These are phyloP conservation scores for Acer campestre DNA, from an alignment of 345 rosid species.

Conservation along the genomic window DNA sequence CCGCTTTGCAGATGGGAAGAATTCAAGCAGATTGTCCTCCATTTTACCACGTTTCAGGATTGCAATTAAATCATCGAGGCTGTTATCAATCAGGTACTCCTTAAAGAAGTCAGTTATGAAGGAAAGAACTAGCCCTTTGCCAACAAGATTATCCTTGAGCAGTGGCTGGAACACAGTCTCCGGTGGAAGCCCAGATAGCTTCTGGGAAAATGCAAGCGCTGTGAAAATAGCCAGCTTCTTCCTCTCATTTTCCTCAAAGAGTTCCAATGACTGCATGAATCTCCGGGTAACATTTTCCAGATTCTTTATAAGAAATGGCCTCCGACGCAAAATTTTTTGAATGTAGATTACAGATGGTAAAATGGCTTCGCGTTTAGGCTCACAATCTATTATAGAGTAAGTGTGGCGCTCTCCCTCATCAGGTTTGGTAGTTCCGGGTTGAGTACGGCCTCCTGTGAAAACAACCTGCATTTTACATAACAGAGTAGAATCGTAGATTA, in stretches of 20 bases:
- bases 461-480: constrained; percentile 56
- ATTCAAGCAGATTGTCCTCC: constrained; percentile 87
- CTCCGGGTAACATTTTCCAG: constrained; percentile 95
- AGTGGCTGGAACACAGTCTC: constrained; percentile 98
- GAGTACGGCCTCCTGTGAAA: constrained; percentile 98
- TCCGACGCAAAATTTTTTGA: constrained; percentile 88
- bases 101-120: constrained; percentile 96
- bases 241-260: constrained; percentile 95
- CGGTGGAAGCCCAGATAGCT: constrained; percentile 93
- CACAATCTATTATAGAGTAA: constrained; percentile 85
- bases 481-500: not conserved
- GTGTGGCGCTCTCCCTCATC: constrained; percentile 99
- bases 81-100: constrained; percentile 93
- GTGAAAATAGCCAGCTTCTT: constrained; percentile 98
- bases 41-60: constrained; percentile 93
- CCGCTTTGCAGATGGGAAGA: constrained; percentile 82
- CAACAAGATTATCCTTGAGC: constrained; percentile 98
- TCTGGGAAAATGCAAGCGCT: constrained; percentile 98
- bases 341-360: constrained; percentile 86
- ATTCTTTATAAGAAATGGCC: constrained; percentile 92
- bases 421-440: constrained; percentile 91
- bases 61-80: constrained; percentile 90
- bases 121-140: constrained; percentile 96
- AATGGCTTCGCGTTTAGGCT: constrained; percentile 78
- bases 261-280: constrained; percentile 95